phyloP scores from a whole-genome alignment of 1,284 basidiomycete species.

The Ceratobasidium sp. region DNA sequence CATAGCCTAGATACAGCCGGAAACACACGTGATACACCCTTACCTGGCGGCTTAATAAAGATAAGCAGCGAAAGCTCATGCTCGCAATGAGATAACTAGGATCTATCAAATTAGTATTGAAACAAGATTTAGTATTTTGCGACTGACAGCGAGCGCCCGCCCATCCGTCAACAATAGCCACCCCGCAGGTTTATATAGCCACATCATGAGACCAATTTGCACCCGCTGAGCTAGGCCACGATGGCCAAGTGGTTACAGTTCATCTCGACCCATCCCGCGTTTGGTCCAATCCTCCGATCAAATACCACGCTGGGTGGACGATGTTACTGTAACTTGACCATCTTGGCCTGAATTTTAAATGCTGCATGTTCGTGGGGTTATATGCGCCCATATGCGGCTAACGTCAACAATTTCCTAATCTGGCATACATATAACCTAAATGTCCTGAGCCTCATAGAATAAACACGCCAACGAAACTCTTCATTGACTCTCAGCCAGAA shows the following conservation, averaged over 20 bases:
- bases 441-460: not conserved
- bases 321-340: slow-evolving; percentile 34
- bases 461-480: not conserved
- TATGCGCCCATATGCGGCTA: not conserved
- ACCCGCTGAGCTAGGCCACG: slow-evolving; percentile 3
- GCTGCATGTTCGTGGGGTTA: too few relatives aligned
- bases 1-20: too few relatives aligned
- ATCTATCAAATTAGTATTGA: too few relatives aligned
- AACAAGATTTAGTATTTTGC: too few relatives aligned
- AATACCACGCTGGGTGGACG: not conserved
- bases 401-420: not conserved
- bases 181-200: too few relatives aligned
- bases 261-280: not conserved
- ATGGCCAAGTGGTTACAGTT: slow-evolving; percentile 43
- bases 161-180: too few relatives aligned
- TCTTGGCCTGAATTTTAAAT: slow-evolving; percentile 37
- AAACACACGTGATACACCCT: too few relatives aligned
- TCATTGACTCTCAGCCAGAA: slow-evolving; percentile 1
- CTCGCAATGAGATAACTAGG: too few relatives aligned
- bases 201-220: not conserved
- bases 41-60: too few relatives aligned
- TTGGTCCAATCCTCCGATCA: slow-evolving; percentile 13
- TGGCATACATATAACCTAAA: not conserved
- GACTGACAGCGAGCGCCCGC: too few relatives aligned
- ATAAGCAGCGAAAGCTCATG: too few relatives aligned